These are phyloP conservation scores for Sugiyamaella americana DNA, from an alignment of 805 yeast genomes.

Conservation along the genomic window DNA sequence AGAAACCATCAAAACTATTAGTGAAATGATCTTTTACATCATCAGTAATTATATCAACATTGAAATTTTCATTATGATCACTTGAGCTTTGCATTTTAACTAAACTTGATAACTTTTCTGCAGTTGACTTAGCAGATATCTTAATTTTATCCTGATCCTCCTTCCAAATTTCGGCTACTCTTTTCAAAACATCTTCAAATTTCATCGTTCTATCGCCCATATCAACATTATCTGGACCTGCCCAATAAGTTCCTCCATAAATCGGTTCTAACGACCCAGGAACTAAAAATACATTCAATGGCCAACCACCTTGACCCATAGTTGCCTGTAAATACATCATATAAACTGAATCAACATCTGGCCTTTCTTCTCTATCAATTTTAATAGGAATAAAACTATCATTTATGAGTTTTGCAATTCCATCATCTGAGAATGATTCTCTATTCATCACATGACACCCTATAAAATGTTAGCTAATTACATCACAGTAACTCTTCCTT, in stretches of 20 bases:
- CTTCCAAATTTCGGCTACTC: conserved; percentile 30
- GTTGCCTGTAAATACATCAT: conserved; percentile 35
- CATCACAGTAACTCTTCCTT: not conserved
- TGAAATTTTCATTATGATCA: conserved; percentile 11
- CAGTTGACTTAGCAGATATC: conserved; percentile 24
- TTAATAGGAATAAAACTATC: conserved; percentile 33
- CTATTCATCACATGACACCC: conserved; percentile 35
- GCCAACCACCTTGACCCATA: conserved; percentile 37
- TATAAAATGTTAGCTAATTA: conserved; percentile 1
- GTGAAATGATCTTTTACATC: conserved; percentile 26
- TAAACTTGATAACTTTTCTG: conserved; percentile 22
- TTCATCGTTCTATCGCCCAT: conserved; percentile 16
- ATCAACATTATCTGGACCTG: conserved; percentile 30
- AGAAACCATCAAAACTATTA: conserved; percentile 22
- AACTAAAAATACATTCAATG: conserved; percentile 34
- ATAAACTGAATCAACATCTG: conserved; percentile 36
- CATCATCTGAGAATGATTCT: conserved; percentile 27
- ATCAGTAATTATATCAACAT: conserved; percentile 10
- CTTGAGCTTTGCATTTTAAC: conserved; percentile 23
- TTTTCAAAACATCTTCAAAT: conserved; percentile 28
- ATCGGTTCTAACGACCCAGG: conserved; percentile 33
- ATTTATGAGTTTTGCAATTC: conserved; percentile 29
- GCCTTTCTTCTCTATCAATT: conserved; percentile 36
- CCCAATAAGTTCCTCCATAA: conserved; percentile 36
- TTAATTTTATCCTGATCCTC: conserved; percentile 25